Conservation (phyloP, 2,329 filamentous ascomycete genomes). For the Tetracladium maxilliforme region DNA sequence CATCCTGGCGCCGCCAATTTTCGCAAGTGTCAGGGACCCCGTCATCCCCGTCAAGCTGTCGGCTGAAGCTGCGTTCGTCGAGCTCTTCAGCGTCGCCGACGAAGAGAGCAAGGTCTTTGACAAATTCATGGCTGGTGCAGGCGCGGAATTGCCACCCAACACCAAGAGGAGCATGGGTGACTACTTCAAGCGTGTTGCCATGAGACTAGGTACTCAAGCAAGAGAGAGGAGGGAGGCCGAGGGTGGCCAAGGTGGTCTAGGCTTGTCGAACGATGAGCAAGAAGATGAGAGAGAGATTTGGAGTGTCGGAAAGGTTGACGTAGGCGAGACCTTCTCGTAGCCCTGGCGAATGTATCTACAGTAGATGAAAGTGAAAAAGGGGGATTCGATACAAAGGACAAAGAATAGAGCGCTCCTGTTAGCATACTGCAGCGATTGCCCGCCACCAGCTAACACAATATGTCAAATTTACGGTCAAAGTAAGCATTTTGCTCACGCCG, state of each 20-base stretch:
- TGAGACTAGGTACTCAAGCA: constrained; percentile 73
- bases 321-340: no score
- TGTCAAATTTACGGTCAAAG: no score
- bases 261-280: constrained; percentile 75
- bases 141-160: constrained; percentile 49
- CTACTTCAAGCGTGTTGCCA: constrained; percentile 88
- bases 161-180: constrained; percentile 85
- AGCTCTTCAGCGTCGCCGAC: constrained; percentile 80
- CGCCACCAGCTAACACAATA: no score
- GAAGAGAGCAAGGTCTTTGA: constrained; percentile 80
- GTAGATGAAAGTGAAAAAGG: no score
- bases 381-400: no score
- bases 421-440: no score
- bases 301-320: constrained; percentile 84
- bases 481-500: no score
- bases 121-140: constrained; percentile 65
- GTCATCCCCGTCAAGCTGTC: constrained; percentile 93
- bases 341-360: no score
- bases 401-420: no score
- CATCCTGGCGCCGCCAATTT: constrained; percentile 69
- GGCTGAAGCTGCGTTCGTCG: constrained; percentile 85
- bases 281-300: constrained; percentile 94
- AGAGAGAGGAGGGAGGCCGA: constrained; percentile 84
- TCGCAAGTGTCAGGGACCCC: constrained; percentile 76
- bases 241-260: constrained; percentile 73